A percentile compares a stretch with the other conserved stretches of the same genome.
Evolutionary conservation across 768 basidiomycete species (phyloP).

Genomic region (Leccinum subtestaceum): DNA sequence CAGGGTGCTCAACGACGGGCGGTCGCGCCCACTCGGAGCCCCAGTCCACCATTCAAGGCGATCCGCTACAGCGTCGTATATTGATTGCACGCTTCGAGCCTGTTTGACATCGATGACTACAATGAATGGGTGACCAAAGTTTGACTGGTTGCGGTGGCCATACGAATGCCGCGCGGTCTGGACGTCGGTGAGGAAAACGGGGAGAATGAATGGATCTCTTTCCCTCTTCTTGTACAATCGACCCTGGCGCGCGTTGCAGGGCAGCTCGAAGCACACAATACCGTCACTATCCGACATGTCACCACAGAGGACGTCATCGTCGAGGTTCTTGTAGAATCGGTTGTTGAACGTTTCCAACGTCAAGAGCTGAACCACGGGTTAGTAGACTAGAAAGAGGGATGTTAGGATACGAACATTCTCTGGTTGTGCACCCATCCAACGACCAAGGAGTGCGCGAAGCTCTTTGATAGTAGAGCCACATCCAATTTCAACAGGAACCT

Average conservation of each 20-base stretch:
- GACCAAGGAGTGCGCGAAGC: constrained; percentile 70
- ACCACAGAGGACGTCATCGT: constrained; percentile 65
- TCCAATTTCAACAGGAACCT: constrained; percentile 75
- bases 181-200: constrained; percentile 65
- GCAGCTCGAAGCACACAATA: constrained; percentile 82
- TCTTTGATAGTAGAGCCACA: constrained; percentile 81
- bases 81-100: constrained; percentile 49
- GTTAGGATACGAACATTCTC: constrained; percentile 56
- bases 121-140: constrained; percentile 76
- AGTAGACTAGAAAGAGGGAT: constrained; percentile 4
- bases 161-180: constrained; percentile 32
- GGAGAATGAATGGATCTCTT: constrained; percentile 73
- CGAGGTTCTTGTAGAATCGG: constrained; percentile 82
- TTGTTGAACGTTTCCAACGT: constrained; percentile 79
- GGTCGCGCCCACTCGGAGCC: too few relatives aligned
- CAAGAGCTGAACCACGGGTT: constrained; percentile 54
- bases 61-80: constrained; percentile 67
- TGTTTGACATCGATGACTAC: constrained; percentile 56
- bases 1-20: too few relatives aligned
- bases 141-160: constrained; percentile 26
- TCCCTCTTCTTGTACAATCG: constrained; percentile 54
- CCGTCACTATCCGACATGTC: constrained; percentile 71
- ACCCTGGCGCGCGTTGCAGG: constrained; percentile 67
- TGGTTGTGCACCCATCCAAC: constrained; percentile 71
- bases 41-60: constrained; percentile 72